Evolutionary conservation across 345 rosid species (phyloP), one percentile per base, ranked within the genome.

Genomic region (Kernera saxatilis): DNA sequence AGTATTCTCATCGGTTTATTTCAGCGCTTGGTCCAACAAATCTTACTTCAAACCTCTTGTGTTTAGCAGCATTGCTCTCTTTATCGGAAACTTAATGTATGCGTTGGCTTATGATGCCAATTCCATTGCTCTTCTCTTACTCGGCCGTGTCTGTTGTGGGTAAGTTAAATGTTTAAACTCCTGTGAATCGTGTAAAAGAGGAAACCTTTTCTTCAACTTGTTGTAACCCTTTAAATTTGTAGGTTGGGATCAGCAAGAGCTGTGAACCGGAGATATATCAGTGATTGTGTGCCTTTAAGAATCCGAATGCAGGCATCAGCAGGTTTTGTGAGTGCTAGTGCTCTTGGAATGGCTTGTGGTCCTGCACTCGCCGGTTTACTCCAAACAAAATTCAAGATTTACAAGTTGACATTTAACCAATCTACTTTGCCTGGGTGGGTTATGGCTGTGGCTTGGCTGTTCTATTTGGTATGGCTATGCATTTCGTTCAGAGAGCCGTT

Each of bases 301-400:
- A 76, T 88, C 73, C 89, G 98, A 32, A 84, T 95, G 99, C 96
- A 95, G 77, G 97, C 99, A 77, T 95, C 99, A 0, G 98, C 99
- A 0, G 99, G 94, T 63, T 95, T 95, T 83, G 99, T 95, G 71
- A 95, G 99, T 85, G 99, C 99, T 72, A 95, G 99, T 88, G 99
- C 99, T 74, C 93, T 95, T 22, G 98, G 99, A 75, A 92, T 95
- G 99, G 99, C 99, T 41, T 92, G 97, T 81, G 99, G 99, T 80
- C 99, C 99, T 56, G 98, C 96, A 48, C 88, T 95, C 37, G 99
- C 98, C 51, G 99, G 97, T 72, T 67, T 95, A 65, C 96, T 95
- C 56, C 99, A 95, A 78, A 73, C 75, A n/a, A 81, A 87, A 52
- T 92, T 95, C 77, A 92, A 85, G 83, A 77, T 95, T 40, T 88